Evolutionary conservation across 495 filamentous ascomycete genomes (phyloP).

Genomic region (Penicillium subrubescens): DNA sequence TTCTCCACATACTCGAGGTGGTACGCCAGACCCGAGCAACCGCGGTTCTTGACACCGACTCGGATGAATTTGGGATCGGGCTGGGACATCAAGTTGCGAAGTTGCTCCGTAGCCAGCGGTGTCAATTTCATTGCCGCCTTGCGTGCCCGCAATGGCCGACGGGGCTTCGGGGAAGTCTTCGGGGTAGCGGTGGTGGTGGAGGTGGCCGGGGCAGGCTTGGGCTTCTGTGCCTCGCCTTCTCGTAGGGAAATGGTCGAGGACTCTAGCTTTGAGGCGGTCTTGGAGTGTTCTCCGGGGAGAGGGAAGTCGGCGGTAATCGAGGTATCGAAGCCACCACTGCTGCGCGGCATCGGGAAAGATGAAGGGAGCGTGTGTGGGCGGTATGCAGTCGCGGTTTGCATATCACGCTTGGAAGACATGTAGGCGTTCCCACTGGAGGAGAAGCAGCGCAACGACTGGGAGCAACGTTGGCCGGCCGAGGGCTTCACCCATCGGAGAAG

Average conservation of each 20-base stretch:
- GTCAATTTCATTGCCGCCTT: conserved; percentile 93
- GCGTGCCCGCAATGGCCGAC: conserved; percentile 72
- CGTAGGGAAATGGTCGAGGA: conserved; percentile 42
- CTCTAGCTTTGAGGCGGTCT: conserved; percentile 23
- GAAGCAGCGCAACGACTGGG: conserved; percentile 61
- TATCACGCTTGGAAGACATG: conserved; percentile 62
- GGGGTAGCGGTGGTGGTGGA: conserved; percentile 22
- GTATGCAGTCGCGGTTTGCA: conserved; percentile 75
- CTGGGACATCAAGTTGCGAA: conserved; percentile 71
- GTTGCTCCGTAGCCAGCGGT: conserved; percentile 70
- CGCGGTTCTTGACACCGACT: conserved; percentile 89
- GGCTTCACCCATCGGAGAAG: conserved; percentile 53
- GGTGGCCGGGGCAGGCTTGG: conserved; percentile 38
- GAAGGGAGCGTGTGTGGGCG: conserved; percentile 71
- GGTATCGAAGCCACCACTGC: conserved; percentile 63
- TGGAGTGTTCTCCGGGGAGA: conserved; percentile 23
- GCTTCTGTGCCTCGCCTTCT: conserved; percentile 68
- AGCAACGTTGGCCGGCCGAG: conserved; percentile 48
- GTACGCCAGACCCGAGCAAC: conserved; percentile 96
- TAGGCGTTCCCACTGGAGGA: conserved; percentile 59
- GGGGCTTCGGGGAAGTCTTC: conserved; percentile 45
- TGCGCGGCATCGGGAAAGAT: conserved; percentile 65
- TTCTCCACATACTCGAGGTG: conserved; percentile 94
- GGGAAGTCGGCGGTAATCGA: conserved; percentile 63
- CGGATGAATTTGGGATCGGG: conserved; percentile 90